Evolutionary conservation across 148 eudicot genomes (phyloP).

Genomic region (Amaranthus palmeri): DNA sequence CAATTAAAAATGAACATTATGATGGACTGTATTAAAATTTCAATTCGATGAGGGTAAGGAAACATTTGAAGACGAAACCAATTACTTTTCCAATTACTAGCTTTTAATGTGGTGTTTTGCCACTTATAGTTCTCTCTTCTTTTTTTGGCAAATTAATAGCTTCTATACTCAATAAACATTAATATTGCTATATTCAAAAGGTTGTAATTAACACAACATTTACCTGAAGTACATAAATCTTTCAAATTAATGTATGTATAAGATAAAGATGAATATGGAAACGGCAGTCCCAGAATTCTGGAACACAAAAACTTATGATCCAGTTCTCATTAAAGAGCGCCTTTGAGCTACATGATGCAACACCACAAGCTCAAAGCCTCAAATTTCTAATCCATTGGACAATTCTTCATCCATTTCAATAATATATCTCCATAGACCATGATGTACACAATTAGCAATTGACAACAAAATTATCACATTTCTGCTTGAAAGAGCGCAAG

Average conservation of each 20-base stretch:
- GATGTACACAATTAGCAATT: background rate
- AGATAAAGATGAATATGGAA: background rate
- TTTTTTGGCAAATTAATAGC: too few species aligned
- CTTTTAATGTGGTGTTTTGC: too few species aligned
- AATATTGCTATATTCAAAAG: too few species aligned
- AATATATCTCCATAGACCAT: background rate
- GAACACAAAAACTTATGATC: background rate
- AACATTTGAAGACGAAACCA: too few species aligned
- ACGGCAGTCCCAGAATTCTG: background rate
- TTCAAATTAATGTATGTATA: background rate
- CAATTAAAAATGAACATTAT: background rate
- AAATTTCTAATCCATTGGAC: background rate
- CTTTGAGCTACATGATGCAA: background rate
- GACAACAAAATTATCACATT: background rate
- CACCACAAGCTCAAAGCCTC: background rate
- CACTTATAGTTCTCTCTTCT: too few species aligned
- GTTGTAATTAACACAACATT: too few species aligned
- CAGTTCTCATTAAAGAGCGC: too few species aligned
- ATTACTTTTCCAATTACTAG: too few species aligned
- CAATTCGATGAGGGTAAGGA: background rate
- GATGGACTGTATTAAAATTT: background rate
- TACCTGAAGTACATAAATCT: background rate
- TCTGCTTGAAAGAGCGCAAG: too few species aligned
- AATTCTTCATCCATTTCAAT: background rate
- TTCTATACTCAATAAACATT: too few species aligned